A percentile compares a stretch with the other conserved stretches of the same genome.
Conservation (phyloP, 1,284 basidiomycete genomes). For the Puccinia brachypodii region DNA sequence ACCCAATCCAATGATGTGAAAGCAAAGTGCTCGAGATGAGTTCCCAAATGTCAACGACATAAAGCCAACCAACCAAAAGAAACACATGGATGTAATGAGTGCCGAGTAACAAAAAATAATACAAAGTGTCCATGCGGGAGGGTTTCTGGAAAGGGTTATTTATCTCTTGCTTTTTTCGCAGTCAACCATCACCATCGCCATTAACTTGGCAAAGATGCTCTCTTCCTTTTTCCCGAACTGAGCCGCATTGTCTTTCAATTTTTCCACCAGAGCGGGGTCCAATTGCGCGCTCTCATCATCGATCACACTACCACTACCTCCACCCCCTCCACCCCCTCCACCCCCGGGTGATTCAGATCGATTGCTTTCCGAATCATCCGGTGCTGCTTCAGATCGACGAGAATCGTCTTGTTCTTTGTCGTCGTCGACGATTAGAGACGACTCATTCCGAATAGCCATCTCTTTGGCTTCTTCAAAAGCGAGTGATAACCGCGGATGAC, state of each 20-base stretch:
- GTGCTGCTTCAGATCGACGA: background rate
- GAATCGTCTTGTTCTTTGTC: background rate
- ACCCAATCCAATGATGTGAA: no score
- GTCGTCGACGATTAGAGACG: no score
- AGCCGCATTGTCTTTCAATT: slow-evolving; percentile 17
- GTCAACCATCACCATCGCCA: background rate
- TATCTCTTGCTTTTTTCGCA: background rate
- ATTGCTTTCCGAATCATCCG: background rate
- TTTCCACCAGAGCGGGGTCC: background rate
- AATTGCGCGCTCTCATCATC: background rate
- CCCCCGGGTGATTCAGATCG: background rate
- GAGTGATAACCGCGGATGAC: slow-evolving; percentile 7
- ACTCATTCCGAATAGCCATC: background rate
- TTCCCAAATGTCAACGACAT: no score
- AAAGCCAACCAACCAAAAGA: no score
- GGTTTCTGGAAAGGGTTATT: no score
- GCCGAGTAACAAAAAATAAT: no score
- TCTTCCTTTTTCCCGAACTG: background rate
- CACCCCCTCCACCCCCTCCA: no score
- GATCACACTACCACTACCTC: background rate
- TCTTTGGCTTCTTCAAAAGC: background rate
- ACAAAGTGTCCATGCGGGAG: no score
- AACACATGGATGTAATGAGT: no score
- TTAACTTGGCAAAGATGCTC: background rate
- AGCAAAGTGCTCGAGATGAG: no score